These are phyloP conservation scores for Chlorencoelia australis DNA, from an alignment of 2,329 filamentous ascomycete genomes.

Conservation along the genomic window DNA sequence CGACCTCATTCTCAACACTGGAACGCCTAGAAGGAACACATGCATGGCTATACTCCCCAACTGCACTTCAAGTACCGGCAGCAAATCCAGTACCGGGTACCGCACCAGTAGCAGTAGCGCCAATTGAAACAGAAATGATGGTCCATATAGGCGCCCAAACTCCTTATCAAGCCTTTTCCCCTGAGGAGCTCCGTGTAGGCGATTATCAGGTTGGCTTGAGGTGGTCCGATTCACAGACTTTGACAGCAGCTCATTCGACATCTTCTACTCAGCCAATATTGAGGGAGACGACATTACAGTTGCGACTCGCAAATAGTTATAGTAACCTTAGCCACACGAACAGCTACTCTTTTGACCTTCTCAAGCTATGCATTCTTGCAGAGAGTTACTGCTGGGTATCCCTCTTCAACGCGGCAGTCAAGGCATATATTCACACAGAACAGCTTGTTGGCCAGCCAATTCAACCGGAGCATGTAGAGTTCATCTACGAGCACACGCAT, in stretches of 20 bases:
- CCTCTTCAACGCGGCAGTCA: slow-evolving; percentile 12
- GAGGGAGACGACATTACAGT: no score
- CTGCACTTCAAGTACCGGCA: not conserved
- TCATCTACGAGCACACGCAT: slow-evolving; percentile 3
- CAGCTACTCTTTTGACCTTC: slow-evolving; percentile 4
- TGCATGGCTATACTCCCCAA: no score
- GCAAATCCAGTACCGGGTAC: not conserved
- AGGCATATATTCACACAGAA: slow-evolving; percentile 9
- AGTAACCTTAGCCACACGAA: no score
- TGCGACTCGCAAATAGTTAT: no score
- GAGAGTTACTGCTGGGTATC: slow-evolving; percentile 9
- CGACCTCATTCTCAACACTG: no score
- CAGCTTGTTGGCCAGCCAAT: not conserved
- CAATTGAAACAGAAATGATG: no score
- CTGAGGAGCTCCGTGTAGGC: slow-evolving; percentile 5
- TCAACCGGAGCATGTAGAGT: not conserved
- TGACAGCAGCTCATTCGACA: not conserved
- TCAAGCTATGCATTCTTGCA: slow-evolving; percentile 11
- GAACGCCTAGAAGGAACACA: no score
- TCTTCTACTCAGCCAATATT: not conserved
- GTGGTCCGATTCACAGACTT: not conserved
- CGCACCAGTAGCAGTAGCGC: no score
- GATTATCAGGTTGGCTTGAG: slow-evolving; percentile 2
- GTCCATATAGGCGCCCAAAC: slow-evolving; percentile 3
- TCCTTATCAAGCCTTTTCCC: slow-evolving; percentile 1